A percentile compares a stretch with the other conserved stretches of the same genome.
These are phyloP conservation scores for Cryptococcus jaspeensis DNA, from an alignment of 1,284 basidiomycete species.

Conservation along the genomic window DNA sequence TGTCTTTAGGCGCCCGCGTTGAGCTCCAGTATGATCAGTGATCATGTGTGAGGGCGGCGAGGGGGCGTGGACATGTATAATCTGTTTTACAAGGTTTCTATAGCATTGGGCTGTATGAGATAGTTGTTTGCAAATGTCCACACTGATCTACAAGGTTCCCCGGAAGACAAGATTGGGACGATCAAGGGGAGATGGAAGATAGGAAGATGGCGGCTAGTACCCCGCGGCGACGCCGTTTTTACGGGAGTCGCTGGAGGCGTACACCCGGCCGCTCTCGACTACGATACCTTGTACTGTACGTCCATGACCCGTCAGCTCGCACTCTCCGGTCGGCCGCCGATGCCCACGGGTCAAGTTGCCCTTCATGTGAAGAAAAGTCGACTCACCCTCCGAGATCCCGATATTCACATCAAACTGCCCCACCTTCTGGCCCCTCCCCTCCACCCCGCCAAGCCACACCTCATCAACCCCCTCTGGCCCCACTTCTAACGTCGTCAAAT, in stretches of 20 bases:
- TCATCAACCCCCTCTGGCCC: slow-evolving; percentile 54
- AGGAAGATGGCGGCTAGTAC: slow-evolving; percentile 27
- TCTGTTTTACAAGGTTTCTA: too few species aligned
- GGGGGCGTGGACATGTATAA: too few species aligned
- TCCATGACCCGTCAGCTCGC: neutral
- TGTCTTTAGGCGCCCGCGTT: too few species aligned
- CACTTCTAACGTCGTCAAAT: slow-evolving; percentile 62
- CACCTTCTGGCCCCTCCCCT: slow-evolving; percentile 68
- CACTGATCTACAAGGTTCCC: too few species aligned
- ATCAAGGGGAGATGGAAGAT: too few species aligned
- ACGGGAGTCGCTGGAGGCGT: slow-evolving; percentile 41
- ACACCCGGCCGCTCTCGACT: slow-evolving; percentile 55
- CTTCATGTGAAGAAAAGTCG: neutral
- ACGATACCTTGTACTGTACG: slow-evolving; percentile 67
- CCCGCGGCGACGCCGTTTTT: slow-evolving; percentile 50
- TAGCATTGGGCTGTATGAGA: too few species aligned
- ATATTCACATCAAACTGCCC: slow-evolving; percentile 54
- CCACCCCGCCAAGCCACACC: slow-evolving; percentile 60
- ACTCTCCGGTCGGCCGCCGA: too few species aligned
- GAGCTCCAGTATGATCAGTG: too few species aligned
- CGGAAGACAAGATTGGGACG: too few species aligned
- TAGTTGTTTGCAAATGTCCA: neutral
- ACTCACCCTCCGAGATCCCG: slow-evolving; percentile 41
- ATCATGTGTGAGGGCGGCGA: too few species aligned
- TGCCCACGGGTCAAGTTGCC: neutral